Evolutionary conservation across 169 alveolate species (phyloP).

Genomic region (Toxoplasma gondii): DNA sequence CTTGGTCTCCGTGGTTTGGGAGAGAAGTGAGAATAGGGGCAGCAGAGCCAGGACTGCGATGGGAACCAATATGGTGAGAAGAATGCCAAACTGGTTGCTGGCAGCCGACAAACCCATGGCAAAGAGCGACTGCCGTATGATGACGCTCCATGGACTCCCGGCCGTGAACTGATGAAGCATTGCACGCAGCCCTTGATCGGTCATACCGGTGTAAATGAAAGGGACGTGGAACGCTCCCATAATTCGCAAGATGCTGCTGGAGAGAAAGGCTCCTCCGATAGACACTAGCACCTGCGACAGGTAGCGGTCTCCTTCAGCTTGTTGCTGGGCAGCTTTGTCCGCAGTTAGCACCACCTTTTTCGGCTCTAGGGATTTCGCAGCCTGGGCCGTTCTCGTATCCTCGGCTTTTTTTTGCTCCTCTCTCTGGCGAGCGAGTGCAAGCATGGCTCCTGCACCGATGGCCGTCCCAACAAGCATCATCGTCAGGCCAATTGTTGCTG

Average conservation of each 20-base stretch:
- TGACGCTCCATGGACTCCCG: neutral
- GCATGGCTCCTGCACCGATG: neutral
- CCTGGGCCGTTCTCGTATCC: neutral
- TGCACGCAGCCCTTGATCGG: neutral
- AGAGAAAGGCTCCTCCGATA: neutral
- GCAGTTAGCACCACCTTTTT: neutral
- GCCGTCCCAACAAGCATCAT: neutral
- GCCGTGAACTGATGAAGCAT: neutral
- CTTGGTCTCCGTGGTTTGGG: neutral
- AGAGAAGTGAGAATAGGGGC: neutral
- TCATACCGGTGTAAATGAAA: neutral
- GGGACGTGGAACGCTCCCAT: neutral
- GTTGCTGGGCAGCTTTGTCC: neutral
- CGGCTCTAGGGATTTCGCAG: neutral
- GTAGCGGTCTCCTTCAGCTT: neutral
- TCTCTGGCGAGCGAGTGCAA: neutral
- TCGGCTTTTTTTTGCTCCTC: neutral
- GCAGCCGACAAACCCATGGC: slow-evolving; percentile 3
- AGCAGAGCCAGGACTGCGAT: neutral
- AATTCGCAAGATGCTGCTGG: neutral
- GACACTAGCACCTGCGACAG: neutral
- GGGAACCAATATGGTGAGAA: neutral
- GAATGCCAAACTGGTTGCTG: neutral
- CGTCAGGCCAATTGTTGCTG: neutral
- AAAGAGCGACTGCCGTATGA: neutral